Evolutionary conservation across 1,284 basidiomycete genomes (phyloP), one percentile per base, ranked within the genome.

Genomic region (Marasmius oreades): DNA sequence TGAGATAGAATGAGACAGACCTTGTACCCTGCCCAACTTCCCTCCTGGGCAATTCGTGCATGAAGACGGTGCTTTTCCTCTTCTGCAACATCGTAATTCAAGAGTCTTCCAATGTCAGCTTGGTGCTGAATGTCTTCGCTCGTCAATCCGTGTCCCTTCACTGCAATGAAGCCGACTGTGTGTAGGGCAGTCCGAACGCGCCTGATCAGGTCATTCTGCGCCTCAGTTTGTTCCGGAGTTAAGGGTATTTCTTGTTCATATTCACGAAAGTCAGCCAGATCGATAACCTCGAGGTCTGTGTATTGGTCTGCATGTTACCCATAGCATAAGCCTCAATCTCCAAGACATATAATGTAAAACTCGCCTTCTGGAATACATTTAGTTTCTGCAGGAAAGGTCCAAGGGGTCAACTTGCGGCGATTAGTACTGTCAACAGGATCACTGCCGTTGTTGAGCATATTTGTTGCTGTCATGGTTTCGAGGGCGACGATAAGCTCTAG

Each of bases 21-120:
- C 53, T 62, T 62, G 50, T 62, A 62, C 20, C 61, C 59, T 16
- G 61, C 61, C 61, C 61, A 62, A 31, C 53, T 55, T 16, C 61
- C 61, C 48, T 62, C 61, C 45, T 16, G 31, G 1, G 18, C 33
- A 39, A 62, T 59, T 33, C 56, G 51, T 14, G 59, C 61, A 46
- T 61, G 61, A 33, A 62, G 52, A 1, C 31, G 11, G 6, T 34
- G 51, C 34, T 61, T 62, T 37, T 61, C 55, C 18, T 57, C 57
- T 47, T 62, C 59, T 26, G 50, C 14, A n/a, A 61, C 61, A 11
- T 59, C 59, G 23, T 59, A 52, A 42, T 53, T 51, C 20, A 61
- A 34, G 42, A 59, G 50, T 36, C 52, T 57, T 53, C 57, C 59
- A 20, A 61, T 42, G 50, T 57, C 51, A 47, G 61, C 61, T 47